These are phyloP conservation scores for Racocetra persica DNA, from an alignment of 371 early-diverging fungal genomes.

Conservation along the genomic window DNA sequence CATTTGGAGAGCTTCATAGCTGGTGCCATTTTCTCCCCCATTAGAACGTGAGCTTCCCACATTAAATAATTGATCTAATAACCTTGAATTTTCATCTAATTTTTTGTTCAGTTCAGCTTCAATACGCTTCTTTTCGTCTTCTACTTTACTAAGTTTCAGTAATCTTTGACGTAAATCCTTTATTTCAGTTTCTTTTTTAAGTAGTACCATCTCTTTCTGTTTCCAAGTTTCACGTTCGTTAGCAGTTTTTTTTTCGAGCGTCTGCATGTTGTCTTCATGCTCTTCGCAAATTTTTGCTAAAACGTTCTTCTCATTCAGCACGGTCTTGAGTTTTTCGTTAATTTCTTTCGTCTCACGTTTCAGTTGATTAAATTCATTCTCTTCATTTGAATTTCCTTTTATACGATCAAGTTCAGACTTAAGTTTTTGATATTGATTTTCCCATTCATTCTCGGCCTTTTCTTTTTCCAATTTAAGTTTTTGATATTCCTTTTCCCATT, in stretches of 20 bases:
- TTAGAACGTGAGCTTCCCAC: too few species aligned
- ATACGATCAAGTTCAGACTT: too few species aligned
- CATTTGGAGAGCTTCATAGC: not conserved
- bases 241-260: constrained; percentile 18
- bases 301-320: not conserved
- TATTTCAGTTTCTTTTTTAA: not conserved
- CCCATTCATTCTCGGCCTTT: constrained; percentile 17
- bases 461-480: constrained; percentile 1
- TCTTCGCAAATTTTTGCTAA: constrained; percentile 12
- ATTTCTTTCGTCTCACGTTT: not conserved
- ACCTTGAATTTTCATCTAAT: constrained; percentile 7
- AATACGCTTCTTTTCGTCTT: constrained; percentile 6
- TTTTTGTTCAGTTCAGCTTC: not conserved
- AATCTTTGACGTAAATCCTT: constrained; percentile 5
- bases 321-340: not conserved
- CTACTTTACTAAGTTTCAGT: constrained; percentile 2
- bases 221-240: not conserved
- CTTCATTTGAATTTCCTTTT: too few species aligned
- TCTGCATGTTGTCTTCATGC: constrained; percentile 11
- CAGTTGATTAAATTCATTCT: not conserved
- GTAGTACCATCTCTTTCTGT: constrained; percentile 15
- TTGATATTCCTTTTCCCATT: constrained; percentile 30
- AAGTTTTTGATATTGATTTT: constrained; percentile 2
- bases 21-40: not conserved
- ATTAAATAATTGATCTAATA: not conserved